These are phyloP conservation scores for Bacterosira constricta DNA, from an alignment of 108 stramenopile genomes.

Conservation along the genomic window DNA sequence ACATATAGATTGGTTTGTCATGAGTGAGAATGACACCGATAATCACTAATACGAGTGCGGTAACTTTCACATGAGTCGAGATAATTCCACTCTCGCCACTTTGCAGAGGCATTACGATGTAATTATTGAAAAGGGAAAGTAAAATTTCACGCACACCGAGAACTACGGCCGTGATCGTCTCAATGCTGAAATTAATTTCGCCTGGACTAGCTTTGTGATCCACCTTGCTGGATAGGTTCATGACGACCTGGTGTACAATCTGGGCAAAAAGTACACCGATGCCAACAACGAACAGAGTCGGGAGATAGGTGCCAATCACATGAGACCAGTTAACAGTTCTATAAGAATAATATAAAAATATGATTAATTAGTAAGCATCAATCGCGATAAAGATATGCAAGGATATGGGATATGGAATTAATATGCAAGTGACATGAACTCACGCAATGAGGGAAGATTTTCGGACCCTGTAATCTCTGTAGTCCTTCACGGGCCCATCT, in stretches of 20 bases:
- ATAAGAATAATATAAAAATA: neutral
- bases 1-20: slow-evolving; percentile 90
- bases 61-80: slow-evolving; percentile 77
- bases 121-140: slow-evolving; percentile 44
- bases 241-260: slow-evolving; percentile 76
- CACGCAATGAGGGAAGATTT: slow-evolving; percentile 53
- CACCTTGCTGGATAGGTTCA: slow-evolving; percentile 52
- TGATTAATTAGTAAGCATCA: neutral
- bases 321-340: slow-evolving; percentile 92
- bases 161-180: slow-evolving; percentile 63
- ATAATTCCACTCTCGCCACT: slow-evolving; percentile 61
- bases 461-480: slow-evolving; percentile 46
- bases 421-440: slow-evolving; percentile 9
- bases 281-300: slow-evolving; percentile 67
- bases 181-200: slow-evolving; percentile 51
- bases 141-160: slow-evolving; percentile 63
- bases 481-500: slow-evolving; percentile 50
- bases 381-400: too few species aligned
- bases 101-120: slow-evolving; percentile 56
- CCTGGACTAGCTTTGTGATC: slow-evolving; percentile 49
- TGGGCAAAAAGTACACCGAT: slow-evolving; percentile 71
- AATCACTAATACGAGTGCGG: slow-evolving; percentile 65
- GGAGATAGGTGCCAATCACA: slow-evolving; percentile 78
- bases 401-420: neutral
- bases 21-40: slow-evolving; percentile 69